These are phyloP conservation scores for Hirschioporus abietinus DNA, from an alignment of 768 basidiomycete genomes.

Conservation along the genomic window DNA sequence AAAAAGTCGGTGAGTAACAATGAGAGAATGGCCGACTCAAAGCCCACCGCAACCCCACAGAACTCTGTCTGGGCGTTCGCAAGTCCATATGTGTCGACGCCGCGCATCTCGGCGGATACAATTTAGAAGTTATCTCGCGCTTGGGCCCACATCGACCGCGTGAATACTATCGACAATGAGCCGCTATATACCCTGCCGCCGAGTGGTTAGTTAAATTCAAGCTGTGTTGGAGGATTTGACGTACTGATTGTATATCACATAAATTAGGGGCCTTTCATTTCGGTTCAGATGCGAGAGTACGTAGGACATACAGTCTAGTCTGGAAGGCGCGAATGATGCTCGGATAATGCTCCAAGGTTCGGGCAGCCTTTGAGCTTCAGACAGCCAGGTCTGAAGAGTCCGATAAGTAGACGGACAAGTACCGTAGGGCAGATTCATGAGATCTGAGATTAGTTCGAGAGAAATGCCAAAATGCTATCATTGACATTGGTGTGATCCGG, in stretches of 20 bases:
- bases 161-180: not conserved
- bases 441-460: not conserved
- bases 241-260: not conserved
- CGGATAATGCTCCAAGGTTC: not conserved
- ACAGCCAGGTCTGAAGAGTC: not conserved
- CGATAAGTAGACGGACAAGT: not conserved
- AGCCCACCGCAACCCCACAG: not conserved
- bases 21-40: not conserved
- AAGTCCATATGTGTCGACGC: not conserved
- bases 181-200: not conserved
- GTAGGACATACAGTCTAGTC: not conserved
- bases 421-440: not conserved
- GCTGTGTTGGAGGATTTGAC: not conserved
- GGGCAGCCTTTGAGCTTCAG: not conserved
- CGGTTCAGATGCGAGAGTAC: not conserved
- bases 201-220: not conserved
- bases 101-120: not conserved
- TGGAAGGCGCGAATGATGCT: not conserved
- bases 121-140: not conserved
- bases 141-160: slow-evolving; percentile 1
- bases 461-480: not conserved
- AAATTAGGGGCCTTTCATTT: not conserved
- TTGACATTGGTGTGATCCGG: not conserved
- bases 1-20: not conserved
- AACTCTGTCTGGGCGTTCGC: not conserved